Conservation (phyloP, 164 flowering plant species). For the Vitis rotundifolia region DNA sequence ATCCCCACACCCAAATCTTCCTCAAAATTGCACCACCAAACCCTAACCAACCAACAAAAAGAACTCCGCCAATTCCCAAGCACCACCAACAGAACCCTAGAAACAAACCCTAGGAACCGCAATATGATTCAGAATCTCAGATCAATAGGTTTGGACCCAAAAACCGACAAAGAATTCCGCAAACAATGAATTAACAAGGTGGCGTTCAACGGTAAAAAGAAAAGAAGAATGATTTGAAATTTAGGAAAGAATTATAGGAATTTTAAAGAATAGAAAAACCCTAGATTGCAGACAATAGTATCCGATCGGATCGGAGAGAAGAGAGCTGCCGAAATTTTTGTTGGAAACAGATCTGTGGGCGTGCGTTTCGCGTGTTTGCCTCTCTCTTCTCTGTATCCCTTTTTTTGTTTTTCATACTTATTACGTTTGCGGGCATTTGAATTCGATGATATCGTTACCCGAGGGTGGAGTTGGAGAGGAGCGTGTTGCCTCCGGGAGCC, state of each 20-base stretch:
- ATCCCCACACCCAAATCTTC: not conserved
- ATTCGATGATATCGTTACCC: too few relatives aligned
- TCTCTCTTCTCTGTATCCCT: too few relatives aligned
- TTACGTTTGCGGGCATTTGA: too few relatives aligned
- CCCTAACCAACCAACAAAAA: not conserved
- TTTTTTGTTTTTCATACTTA: too few relatives aligned
- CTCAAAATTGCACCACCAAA: not conserved
- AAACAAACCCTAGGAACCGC: slow-evolving; percentile 9
- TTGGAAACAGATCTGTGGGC: slow-evolving; percentile 6
- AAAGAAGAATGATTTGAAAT: not conserved
- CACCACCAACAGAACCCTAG: not conserved
- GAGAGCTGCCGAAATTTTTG: slow-evolving; percentile 5
- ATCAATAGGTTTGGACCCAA: slow-evolving; percentile 1
- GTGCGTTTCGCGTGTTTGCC: too few relatives aligned
- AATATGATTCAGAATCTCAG: slow-evolving; percentile 1
- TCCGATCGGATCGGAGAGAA: slow-evolving; percentile 38
- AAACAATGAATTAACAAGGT: not conserved
- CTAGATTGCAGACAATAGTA: not conserved
- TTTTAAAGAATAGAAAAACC: not conserved
- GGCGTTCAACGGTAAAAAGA: slow-evolving; percentile 5
- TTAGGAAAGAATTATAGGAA: not conserved
- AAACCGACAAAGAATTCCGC: not conserved
- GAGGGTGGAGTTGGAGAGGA: too few relatives aligned
- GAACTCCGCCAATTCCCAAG: too few relatives aligned
- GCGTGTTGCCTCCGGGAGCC: too few relatives aligned